Percentiles rank a stretch among this genome's conserved stretches.
These are phyloP conservation scores for Mangifera indica DNA, from an alignment of 345 rosid genomes.

Conservation along the genomic window DNA sequence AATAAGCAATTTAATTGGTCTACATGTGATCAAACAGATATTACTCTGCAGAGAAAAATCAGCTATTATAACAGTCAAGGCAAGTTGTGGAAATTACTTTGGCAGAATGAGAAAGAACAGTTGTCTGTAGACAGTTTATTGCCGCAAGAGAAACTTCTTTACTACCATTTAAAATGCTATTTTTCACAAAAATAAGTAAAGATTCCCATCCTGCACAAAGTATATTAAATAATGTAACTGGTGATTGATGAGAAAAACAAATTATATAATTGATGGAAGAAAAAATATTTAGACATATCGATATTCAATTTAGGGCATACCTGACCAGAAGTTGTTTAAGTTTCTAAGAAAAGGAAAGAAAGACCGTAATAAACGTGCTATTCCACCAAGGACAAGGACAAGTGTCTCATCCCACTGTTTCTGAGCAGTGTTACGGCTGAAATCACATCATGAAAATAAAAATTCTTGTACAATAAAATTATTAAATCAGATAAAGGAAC, in stretches of 20 bases:
- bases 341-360: slow-evolving; percentile 83
- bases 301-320: slow-evolving; percentile 35
- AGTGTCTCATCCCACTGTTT: slow-evolving; percentile 99
- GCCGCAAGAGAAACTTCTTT: slow-evolving; percentile 96
- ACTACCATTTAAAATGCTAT: slow-evolving; percentile 80
- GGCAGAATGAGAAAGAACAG: slow-evolving; percentile 68
- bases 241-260: not conserved
- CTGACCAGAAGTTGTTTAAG: slow-evolving; percentile 84
- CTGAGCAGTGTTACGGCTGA: slow-evolving; percentile 96
- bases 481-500: slow-evolving; percentile 7
- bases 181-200: slow-evolving; percentile 66
- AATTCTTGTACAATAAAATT: slow-evolving; percentile 15
- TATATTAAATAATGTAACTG: not conserved
- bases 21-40: not conserved
- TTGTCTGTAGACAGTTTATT: slow-evolving; percentile 79
- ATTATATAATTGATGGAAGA: not conserved
- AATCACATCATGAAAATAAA: slow-evolving; percentile 27
- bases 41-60: slow-evolving; percentile 8
- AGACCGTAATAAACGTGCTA: slow-evolving; percentile 87
- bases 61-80: not conserved
- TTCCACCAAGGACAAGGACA: slow-evolving; percentile 90
- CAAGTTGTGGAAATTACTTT: slow-evolving; percentile 51
- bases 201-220: slow-evolving; percentile 84
- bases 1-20: slow-evolving; percentile 6
- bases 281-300: slow-evolving; percentile 5